These are phyloP conservation scores for Candida sakaeoensis DNA, from an alignment of 805 yeast species.

Conservation along the genomic window DNA sequence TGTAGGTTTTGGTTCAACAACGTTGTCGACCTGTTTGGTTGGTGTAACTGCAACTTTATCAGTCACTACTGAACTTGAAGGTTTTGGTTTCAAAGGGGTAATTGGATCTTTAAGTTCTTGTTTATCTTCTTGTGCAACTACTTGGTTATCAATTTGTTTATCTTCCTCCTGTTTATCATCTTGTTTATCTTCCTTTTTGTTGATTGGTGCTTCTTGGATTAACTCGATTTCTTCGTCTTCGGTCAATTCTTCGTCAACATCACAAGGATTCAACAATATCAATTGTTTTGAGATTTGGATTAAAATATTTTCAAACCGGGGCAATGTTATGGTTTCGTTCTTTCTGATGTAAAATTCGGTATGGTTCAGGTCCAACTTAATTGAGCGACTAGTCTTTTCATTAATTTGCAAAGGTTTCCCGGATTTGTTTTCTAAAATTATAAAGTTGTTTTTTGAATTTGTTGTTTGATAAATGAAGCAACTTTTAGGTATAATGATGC, in stretches of 20 bases:
- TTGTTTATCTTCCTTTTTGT: not conserved
- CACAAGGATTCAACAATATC: conserved; percentile 48
- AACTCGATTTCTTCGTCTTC: conserved; percentile 39
- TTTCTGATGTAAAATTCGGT: conserved; percentile 57
- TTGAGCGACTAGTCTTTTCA: conserved; percentile 18
- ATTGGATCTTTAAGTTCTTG: too few species aligned
- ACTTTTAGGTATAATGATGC: conserved; percentile 56
- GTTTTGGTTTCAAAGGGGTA: conserved; percentile 11
- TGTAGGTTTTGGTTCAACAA: not conserved
- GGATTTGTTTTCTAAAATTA: conserved; percentile 20
- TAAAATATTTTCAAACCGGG: conserved; percentile 56
- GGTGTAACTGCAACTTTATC: conserved; percentile 5
- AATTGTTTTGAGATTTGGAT: conserved; percentile 70
- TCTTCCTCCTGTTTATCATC: too few species aligned
- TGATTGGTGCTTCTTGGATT: not conserved
- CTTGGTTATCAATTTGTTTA: not conserved
- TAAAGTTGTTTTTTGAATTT: conserved; percentile 18
- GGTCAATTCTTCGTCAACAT: conserved; percentile 40
- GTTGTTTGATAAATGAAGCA: conserved; percentile 28
- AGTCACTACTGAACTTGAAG: conserved; percentile 7
- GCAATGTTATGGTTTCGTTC: conserved; percentile 63
- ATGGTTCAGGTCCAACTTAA: conserved; percentile 38
- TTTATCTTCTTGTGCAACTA: not conserved
- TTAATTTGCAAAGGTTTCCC: conserved; percentile 18
- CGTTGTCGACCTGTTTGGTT: not conserved